Base-by-base conservation (phyloP, 257 asterid species). In the Ballota nigra region DNA sequence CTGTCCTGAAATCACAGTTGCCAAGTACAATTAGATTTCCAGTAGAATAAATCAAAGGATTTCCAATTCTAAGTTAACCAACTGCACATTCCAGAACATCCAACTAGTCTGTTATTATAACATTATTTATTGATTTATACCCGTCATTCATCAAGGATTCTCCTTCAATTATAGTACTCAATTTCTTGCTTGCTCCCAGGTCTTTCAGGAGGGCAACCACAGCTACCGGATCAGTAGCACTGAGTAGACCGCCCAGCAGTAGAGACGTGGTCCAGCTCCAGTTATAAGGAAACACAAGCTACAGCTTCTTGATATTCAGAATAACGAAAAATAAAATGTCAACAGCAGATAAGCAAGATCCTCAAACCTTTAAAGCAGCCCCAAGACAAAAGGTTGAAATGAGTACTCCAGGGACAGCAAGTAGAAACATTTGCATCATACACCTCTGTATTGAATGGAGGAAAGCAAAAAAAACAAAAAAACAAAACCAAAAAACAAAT, bases 171-270 rank as follows among this genome's bases (percentile, higher is more conserved):
- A 94, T 86, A 71, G 99, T 94, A 81, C 87, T 86, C 85, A 94
- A 69, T 77, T 94, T 91, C 82, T 91, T 94, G 93, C 98, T 91
- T 73, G 98, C 96, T 59, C 98, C 97, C 75, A 94, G 92, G 59
- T 94, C 99, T 84, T 88, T 94, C 79, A 94, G 81, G 67, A 89
- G 96, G 76, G 99, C 97, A 16, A 94, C 98, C 81, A 91, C 99
- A 36, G 99, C 99, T 28, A 94, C 99, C 66, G 99, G 98, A 83
- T 94, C 99, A 73, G 99, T 94, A 61, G 99, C 99, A 80, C 99
- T 91, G 65, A 94, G 99, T 70, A 94, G 98, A 63, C 97, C 97
- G 29, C 99, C 99, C 78, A 91, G 97, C 78, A 94, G 84, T 68
- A 94, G 80, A 6, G 97, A 91, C 68, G 95, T 94, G 82, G 78